Percentiles rank a stretch among this genome's conserved stretches.
Evolutionary conservation across 192 early-diverging fungal species (phyloP).

Genomic region (Coemansia sp.): DNA sequence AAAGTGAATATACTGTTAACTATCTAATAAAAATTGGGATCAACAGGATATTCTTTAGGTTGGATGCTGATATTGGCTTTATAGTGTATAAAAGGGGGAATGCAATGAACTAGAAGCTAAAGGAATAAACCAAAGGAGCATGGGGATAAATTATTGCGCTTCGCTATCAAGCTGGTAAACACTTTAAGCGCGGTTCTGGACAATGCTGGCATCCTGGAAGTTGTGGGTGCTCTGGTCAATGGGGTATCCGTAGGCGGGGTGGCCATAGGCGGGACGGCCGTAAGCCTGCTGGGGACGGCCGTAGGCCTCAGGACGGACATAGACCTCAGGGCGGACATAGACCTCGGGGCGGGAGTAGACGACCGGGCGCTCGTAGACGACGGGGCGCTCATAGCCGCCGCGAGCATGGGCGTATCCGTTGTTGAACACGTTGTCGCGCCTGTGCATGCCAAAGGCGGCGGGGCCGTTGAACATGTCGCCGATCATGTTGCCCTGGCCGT

Average conservation of each 20-base stretch:
- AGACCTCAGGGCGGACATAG: constrained; percentile 9
- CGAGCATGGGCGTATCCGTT: constrained; percentile 2
- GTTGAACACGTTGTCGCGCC: constrained; percentile 37
- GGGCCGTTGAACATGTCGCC: constrained; percentile 16
- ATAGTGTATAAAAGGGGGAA: not conserved
- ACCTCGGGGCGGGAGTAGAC: constrained; percentile 7
- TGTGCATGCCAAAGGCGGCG: constrained; percentile 13
- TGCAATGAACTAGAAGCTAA: not conserved
- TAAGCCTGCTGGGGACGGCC: constrained; percentile 8
- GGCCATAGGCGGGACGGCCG: constrained; percentile 8
- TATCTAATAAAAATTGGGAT: too few relatives aligned
- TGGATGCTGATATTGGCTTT: not conserved
- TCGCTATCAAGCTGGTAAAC: not conserved
- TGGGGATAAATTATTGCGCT: not conserved
- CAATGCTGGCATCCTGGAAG: constrained; percentile 38
- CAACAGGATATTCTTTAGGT: not conserved
- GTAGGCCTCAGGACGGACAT: constrained; percentile 8
- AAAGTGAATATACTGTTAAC: too few relatives aligned
- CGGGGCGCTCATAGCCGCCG: constrained; percentile 15
- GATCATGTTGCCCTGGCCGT: constrained; percentile 39
- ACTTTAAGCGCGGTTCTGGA: constrained; percentile 48
- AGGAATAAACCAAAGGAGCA: constrained; percentile 3
- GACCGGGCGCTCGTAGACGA: constrained; percentile 12
- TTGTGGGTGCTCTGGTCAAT: constrained; percentile 32
- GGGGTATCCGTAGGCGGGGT: constrained; percentile 8